Conservation (phyloP, 306 rosid genomes). For the Malus fusca region DNA sequence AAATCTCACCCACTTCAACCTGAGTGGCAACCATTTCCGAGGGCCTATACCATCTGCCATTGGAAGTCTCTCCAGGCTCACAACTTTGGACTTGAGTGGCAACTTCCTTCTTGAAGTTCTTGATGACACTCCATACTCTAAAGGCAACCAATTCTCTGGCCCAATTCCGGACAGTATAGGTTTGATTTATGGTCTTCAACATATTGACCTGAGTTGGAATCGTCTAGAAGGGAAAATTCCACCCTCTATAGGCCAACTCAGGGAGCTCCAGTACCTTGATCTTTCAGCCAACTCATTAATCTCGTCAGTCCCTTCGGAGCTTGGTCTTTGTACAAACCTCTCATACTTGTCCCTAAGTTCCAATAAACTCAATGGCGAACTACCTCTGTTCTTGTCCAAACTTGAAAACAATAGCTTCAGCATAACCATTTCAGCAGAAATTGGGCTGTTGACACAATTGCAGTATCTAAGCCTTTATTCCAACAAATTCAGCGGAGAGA, state of each 20-base stretch:
- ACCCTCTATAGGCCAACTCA: no score
- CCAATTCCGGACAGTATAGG: slow-evolving; percentile 16
- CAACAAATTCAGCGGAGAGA: background rate
- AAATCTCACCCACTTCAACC: slow-evolving; percentile 37
- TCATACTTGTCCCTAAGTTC: no score
- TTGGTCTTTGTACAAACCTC: slow-evolving; percentile 35
- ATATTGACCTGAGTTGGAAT: slow-evolving; percentile 12
- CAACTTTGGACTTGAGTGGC: slow-evolving; percentile 32
- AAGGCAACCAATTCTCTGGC: background rate
- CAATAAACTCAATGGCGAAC: no score
- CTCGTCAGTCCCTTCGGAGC: slow-evolving; percentile 31
- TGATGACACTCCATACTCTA: no score
- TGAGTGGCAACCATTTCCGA: slow-evolving; percentile 26
- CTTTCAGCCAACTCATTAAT: no score
- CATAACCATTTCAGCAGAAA: no score
- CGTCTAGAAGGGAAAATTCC: no score
- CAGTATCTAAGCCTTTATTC: no score
- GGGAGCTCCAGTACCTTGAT: no score
- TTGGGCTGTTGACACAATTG: no score
- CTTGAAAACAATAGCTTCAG: no score
- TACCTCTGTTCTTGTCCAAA: background rate
- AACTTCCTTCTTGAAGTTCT: slow-evolving; percentile 6
- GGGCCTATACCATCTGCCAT: slow-evolving; percentile 50
- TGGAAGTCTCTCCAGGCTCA: slow-evolving; percentile 40
- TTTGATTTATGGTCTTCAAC: slow-evolving; percentile 22